Conservation (phyloP, 139 green algal genomes). For the Choricystis sp. region DNA sequence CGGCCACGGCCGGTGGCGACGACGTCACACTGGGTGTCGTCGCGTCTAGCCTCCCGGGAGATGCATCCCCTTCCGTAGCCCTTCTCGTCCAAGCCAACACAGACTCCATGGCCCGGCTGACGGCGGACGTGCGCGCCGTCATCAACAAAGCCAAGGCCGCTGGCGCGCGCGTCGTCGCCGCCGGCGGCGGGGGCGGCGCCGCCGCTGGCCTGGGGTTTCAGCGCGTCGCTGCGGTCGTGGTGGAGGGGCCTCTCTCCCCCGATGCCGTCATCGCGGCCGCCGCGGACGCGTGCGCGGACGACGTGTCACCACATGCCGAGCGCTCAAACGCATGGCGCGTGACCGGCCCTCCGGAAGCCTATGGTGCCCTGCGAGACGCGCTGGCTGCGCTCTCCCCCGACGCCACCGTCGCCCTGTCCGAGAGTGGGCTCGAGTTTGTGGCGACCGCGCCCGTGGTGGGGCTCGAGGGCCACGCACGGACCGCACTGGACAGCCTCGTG, state of each 20-base stretch:
- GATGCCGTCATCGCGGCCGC: background rate
- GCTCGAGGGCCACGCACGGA: constrained; percentile 40
- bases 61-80: too few relatives aligned
- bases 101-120: background rate
- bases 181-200: constrained; percentile 3
- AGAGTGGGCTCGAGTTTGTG: constrained; percentile 6
- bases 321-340: constrained; percentile 1
- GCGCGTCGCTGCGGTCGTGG: constrained; percentile 2
- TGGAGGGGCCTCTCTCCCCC: background rate
- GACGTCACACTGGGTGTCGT: too few relatives aligned
- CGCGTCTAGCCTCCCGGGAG: too few relatives aligned
- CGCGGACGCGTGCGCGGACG: constrained; percentile 26
- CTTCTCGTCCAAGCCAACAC: too few relatives aligned
- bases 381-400: background rate
- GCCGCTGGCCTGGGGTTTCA: background rate
- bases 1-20: too few relatives aligned
- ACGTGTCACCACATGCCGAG: constrained; percentile 19
- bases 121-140: constrained; percentile 7
- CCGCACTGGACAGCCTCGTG: constrained; percentile 57
- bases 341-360: constrained; percentile 7
- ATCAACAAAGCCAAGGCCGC: constrained; percentile 6
- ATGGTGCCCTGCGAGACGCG: constrained; percentile 14
- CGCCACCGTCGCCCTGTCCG: background rate
- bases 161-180: constrained; percentile 10
- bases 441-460: constrained; percentile 4